Evolutionary conservation across 164 flowering plant genomes (phyloP), one percentile per base, ranked within the genome.

Genomic region (Vitis riparia): DNA sequence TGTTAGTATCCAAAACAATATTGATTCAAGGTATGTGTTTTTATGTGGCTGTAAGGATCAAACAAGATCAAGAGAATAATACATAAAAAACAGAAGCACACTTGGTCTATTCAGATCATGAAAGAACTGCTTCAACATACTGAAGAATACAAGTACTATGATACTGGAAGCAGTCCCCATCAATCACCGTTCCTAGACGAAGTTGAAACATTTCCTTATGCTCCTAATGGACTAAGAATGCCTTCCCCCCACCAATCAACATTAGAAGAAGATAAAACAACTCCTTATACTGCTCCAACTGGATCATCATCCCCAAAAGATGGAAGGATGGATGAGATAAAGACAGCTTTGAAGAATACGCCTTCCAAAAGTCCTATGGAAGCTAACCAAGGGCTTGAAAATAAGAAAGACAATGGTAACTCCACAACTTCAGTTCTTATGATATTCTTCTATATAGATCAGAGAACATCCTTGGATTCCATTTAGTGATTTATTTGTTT

Each of bases 71-170:
- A 12, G 13, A 63, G 51, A n/a, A 11, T 63, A 9, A 12, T 49
- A 17, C 32, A 19, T 9, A 50, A 49, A 15, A 63, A 19, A 19
- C 2, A 49, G 67, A 63, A 49, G 53, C 67, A 63, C n/a, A 49
- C 30, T 10, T 63, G 66, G 66, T 50, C 66, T 9, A n/a, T 16
- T 16, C 66, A 63, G 15, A 50, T 63, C 32, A n/a, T 63, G 67
- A 15, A 63, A 3, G 56, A 63, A 48, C 67, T 63, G 5, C 37
- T 63, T 12, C 6, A 17, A 15, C 32, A 2, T 8, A 15, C 32
- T 10, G 23, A 14, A 5, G 13, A 2, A 5, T 63, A 17, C n/a
- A 55, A 63, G 55, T 63, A 63, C 37, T 30, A 63, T 5, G 15
- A 63, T 19, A 15, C 11, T 23, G 67, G 67, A 37, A 9, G 32